Evolutionary conservation across 495 filamentous ascomycete genomes (phyloP), one percentile per base, ranked within the genome.

Genomic region (Pyrenula massariospora): DNA sequence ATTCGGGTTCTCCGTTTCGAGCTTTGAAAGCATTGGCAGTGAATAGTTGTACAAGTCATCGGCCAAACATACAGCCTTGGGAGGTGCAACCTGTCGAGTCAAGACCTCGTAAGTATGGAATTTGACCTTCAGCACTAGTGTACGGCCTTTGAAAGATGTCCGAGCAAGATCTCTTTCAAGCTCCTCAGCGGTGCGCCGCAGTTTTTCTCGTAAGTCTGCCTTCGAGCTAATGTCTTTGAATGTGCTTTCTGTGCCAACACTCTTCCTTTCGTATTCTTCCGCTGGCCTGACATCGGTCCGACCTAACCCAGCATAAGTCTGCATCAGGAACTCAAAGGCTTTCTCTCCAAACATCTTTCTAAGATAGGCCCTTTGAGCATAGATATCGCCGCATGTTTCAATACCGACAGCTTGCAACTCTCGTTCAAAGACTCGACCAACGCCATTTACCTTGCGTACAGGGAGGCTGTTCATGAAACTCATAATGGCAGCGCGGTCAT

Each of bases 381-480:
- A 93, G 22, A 97, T 87, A 63, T 97, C 90, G 0, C 90, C 92
- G 66, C 91, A 97, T 0, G 84, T 94, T 63, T 86, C 86, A 58
- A 97, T 77, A 10, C 91, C 91, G 55, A 96, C 83, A 1, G 91
- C 85, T 49, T 86, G 83, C 0, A 99, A 81, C 64, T 97, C 91
- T 49, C 94, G 84, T 67, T 97, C 93, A 60, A 97, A 88, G 0
- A 97, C 93, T 2, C 94, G 81, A 2, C 93, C 94, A 20, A 97
- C 77, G 8, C 93, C 94, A 60, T 96, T 96, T 24, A 97, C 87
- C 66, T 96, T 95, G 53, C 93, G 81, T 15, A 86, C 86, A 0
- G 91, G 87, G 10, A 97, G 76, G 19, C 84, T 74, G 8, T 73
- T 76, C 88, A 96, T 94, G 66, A 96, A 96, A 1, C 78, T 70